Conservation (phyloP, 140 eudicot species). For the Erigeron philadelphicus region DNA sequence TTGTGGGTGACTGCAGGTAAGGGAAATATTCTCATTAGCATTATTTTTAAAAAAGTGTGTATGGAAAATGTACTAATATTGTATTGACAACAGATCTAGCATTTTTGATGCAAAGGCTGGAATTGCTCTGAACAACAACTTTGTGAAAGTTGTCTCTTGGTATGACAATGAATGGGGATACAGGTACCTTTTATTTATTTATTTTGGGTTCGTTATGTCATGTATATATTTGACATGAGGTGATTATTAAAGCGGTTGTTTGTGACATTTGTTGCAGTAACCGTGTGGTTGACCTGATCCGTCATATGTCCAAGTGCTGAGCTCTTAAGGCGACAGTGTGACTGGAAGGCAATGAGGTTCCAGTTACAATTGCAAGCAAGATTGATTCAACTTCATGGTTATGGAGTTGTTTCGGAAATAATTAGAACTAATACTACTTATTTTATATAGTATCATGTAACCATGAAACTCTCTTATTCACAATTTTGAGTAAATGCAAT, state of each 20-base stretch:
- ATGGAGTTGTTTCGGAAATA: constrained; percentile 26
- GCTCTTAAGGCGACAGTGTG: not conserved
- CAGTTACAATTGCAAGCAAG: constrained; percentile 9
- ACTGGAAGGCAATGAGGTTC: constrained; percentile 16
- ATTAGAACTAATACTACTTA: constrained; percentile 1
- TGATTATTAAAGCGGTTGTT: not conserved
- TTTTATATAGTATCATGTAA: constrained; percentile 11
- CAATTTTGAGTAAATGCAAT: constrained; percentile 32
- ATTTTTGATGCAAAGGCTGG: constrained; percentile 87
- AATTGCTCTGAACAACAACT: constrained; percentile 66
- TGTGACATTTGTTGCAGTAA: constrained; percentile 43
- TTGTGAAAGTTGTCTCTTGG: constrained; percentile 90
- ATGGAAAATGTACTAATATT: not conserved
- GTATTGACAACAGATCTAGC: constrained; percentile 54
- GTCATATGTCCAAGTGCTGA: constrained; percentile 62
- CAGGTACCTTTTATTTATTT: constrained; percentile 40
- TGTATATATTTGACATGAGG: not conserved
- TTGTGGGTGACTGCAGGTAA: constrained; percentile 74
- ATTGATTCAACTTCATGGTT: constrained; percentile 19
- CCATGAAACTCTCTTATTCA: constrained; percentile 18
- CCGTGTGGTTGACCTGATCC: constrained; percentile 78
- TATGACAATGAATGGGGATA: constrained; percentile 95
- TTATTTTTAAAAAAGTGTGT: not conserved
- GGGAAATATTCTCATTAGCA: not conserved
- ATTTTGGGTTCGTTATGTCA: not conserved